A percentile compares a stretch with the other conserved stretches of the same genome.
Conservation (phyloP, 495 filamentous ascomycete genomes). For the Aspergillus diversus region DNA sequence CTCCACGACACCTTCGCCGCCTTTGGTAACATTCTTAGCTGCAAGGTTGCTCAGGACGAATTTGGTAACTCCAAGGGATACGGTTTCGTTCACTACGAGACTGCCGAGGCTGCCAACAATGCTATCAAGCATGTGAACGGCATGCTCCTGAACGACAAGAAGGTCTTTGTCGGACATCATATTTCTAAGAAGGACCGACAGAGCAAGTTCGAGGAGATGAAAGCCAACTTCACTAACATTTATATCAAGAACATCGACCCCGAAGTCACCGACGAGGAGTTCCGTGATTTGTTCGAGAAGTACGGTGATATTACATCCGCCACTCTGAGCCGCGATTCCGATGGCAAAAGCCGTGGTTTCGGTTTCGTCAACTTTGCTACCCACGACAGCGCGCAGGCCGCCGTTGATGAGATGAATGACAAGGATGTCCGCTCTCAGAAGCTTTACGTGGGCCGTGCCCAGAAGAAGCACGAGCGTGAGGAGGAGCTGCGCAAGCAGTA, state of each 20-base stretch:
- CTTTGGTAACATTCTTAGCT: conserved; percentile 98
- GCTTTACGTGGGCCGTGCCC: conserved; percentile 95
- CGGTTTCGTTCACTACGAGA: conserved; percentile 99
- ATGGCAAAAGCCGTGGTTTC: conserved; percentile 95
- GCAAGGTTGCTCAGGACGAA: conserved; percentile 99
- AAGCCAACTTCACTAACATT: conserved; percentile 99
- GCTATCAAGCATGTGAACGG: conserved; percentile 99
- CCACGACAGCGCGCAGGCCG: conserved; percentile 83
- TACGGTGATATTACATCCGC: conserved; percentile 95
- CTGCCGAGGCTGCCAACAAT: conserved; percentile 91
- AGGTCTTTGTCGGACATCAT: conserved; percentile 98
- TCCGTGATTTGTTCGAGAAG: conserved; percentile 88
- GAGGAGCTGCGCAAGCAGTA: conserved; percentile 99
- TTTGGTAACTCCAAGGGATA: conserved; percentile 95
- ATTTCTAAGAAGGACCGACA: conserved; percentile 99
- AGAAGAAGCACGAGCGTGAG: conserved; percentile 99
- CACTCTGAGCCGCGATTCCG: conserved; percentile 83
- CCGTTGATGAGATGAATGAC: conserved; percentile 91
- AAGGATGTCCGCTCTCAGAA: conserved; percentile 90
- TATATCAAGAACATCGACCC: conserved; percentile 97
- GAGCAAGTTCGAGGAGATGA: conserved; percentile 99
- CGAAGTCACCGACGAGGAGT: conserved; percentile 91
- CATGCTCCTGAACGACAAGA: conserved; percentile 99
- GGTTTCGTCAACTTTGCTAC: conserved; percentile 97
- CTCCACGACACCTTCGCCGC: conserved; percentile 99